These are phyloP conservation scores for Pterulicium gracile DNA, from an alignment of 1,284 basidiomycete genomes.

Conservation along the genomic window DNA sequence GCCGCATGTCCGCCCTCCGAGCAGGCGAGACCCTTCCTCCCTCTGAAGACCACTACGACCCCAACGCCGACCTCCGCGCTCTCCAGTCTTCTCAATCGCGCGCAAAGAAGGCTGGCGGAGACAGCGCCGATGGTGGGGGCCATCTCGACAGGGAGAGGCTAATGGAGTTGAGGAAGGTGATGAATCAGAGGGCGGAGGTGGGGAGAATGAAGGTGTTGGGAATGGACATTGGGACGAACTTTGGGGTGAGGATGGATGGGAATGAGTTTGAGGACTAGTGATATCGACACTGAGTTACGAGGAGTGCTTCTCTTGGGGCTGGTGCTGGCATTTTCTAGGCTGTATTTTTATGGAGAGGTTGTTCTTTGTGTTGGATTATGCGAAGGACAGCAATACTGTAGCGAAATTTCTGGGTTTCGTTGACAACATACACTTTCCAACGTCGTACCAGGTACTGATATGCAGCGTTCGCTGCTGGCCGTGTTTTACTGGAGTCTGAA, in stretches of 20 bases:
- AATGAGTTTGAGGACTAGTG: constrained; percentile 34
- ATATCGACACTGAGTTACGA: no score
- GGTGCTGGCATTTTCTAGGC: no score
- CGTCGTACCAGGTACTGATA: no score
- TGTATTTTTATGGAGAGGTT: no score
- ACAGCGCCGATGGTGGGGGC: constrained; percentile 47
- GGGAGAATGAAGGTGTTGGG: constrained; percentile 76
- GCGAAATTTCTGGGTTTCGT: no score
- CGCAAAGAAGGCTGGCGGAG: neutral
- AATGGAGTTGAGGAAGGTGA: constrained; percentile 67
- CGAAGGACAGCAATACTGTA: no score
- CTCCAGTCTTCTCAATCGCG: constrained; percentile 27
- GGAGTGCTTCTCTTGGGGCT: no score
- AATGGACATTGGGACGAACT: constrained; percentile 70
- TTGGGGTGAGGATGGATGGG: constrained; percentile 76
- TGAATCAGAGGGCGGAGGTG: constrained; percentile 73
- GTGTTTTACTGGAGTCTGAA: no score
- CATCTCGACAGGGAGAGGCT: constrained; percentile 72
- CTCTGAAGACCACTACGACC: constrained; percentile 61
- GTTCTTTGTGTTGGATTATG: no score
- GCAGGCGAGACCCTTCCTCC: constrained; percentile 70
- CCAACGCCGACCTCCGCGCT: constrained; percentile 69
- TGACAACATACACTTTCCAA: no score
- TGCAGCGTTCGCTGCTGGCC: no score
- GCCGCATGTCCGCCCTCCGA: constrained; percentile 71